A percentile compares a stretch with the other conserved stretches of the same genome.
Evolutionary conservation across 2,329 filamentous ascomycete genomes (phyloP).

Genomic region (Colletotrichum melonis): DNA sequence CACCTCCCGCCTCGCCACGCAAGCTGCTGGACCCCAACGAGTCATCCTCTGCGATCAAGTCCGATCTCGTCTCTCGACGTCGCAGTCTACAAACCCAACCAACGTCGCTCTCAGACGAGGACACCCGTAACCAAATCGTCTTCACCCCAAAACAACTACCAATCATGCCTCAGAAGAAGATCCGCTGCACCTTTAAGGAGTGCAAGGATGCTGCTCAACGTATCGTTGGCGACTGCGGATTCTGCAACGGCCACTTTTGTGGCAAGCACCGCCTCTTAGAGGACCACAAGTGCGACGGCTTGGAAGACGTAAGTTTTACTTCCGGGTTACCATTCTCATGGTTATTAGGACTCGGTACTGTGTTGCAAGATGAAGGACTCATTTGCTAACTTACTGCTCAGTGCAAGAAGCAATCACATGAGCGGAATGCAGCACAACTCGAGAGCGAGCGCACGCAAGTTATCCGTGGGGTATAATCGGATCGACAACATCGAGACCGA

Average conservation of each 20-base stretch:
- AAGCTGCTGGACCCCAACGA: background rate
- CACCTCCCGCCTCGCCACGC: background rate
- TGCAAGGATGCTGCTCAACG: constrained; percentile 90
- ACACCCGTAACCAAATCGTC: background rate
- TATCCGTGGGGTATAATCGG: constrained; percentile 85
- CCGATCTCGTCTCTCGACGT: constrained; percentile 4
- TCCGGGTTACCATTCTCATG: constrained; percentile 42
- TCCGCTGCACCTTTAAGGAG: constrained; percentile 88
- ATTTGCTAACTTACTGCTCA: constrained; percentile 52
- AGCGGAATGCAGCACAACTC: constrained; percentile 91
- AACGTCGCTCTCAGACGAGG: constrained; percentile 18
- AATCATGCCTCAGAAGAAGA: constrained; percentile 78
- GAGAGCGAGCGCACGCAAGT: constrained; percentile 93
- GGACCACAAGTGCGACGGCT: constrained; percentile 90
- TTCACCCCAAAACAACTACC: constrained; percentile 23
- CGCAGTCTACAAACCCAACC: background rate
- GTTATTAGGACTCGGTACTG: constrained; percentile 53
- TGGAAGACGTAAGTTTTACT: constrained; percentile 80
- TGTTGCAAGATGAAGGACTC: constrained; percentile 47
- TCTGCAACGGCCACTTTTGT: constrained; percentile 95
- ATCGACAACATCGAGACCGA: background rate
- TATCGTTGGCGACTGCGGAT: constrained; percentile 95
- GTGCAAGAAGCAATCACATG: constrained; percentile 97
- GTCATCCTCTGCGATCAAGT: constrained; percentile 2
- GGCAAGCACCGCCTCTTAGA: constrained; percentile 94